Evolutionary conservation across 352 stramenopile genomes (phyloP), one percentile per base, ranked within the genome.

Genomic region (Halophytophthora polymorphica): DNA sequence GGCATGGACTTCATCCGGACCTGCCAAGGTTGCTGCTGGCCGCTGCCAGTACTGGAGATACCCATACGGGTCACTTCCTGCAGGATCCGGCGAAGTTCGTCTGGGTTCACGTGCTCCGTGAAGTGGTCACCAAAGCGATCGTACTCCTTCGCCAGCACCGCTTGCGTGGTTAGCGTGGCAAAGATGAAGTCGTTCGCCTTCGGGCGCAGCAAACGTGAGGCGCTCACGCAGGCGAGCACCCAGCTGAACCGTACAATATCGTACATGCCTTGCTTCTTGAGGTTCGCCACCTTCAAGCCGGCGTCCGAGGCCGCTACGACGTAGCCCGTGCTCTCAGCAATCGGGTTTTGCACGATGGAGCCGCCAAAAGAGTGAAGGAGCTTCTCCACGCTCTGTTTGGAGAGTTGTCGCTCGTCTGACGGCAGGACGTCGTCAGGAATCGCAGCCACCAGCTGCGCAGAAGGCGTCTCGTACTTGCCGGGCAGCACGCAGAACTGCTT

Each of bases 401-500:
- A 75, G 22, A 92, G 42, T 28, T 61, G 50, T 11, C 53, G 62
- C 11, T 53, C 49, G 15, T 79, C 50, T 6, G 73, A 51, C 0
- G 51, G 51, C 22, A 74, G 40, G 25, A 83, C 66, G 14, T 69
- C 60, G 7, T 59, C 61, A 11, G 75, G 71, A 39, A 82, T 59
- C 8, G 23, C 31, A 2, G 43, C 60, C 14, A 28, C 19, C 15
- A 73, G 10, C 29, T 49, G 46, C 6, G 38, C 14, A 3, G 53
- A 44, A 0, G 52, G 64, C n/a, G 21, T 52, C 31, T 67, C 59
- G 44, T 90, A 92, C 59, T 87, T 92, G 13, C 83, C 84, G 28
- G 84, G 84, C 13, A 94, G 34, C 7, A 94, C 77, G 40, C 81
- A 94, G 31, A 90, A 90, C 55, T 90, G 76, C 19, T 80, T 75